Evolutionary conservation across 352 stramenopile genomes (phyloP).

Genomic region (Globisporangium nunn): DNA sequence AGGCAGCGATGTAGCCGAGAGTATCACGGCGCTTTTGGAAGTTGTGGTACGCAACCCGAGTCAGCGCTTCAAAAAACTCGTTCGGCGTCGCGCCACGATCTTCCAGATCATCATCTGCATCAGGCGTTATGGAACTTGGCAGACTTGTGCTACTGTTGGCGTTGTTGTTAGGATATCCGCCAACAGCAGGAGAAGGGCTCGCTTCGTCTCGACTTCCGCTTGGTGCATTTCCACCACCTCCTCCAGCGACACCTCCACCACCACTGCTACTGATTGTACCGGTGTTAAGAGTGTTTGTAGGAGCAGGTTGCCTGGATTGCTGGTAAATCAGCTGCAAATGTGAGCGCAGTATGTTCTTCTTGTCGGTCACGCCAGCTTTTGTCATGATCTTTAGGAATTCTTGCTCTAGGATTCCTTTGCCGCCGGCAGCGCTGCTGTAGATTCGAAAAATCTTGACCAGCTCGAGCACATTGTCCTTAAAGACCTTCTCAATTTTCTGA

Average conservation of each 20-base stretch:
- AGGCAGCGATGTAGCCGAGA: slow-evolving; percentile 22
- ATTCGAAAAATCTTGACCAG: slow-evolving; percentile 79
- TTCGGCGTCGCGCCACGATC: slow-evolving; percentile 65
- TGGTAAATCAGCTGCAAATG: slow-evolving; percentile 73
- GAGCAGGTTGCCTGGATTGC: slow-evolving; percentile 30
- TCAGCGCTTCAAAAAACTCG: slow-evolving; percentile 76
- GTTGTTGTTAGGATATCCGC: neutral
- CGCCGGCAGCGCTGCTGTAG: slow-evolving; percentile 53
- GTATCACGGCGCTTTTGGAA: slow-evolving; percentile 57
- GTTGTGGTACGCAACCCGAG: slow-evolving; percentile 61
- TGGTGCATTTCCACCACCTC: slow-evolving; percentile 11
- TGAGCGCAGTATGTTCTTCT: slow-evolving; percentile 74
- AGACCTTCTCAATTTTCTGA: slow-evolving; percentile 48
- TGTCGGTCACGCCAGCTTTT: slow-evolving; percentile 63
- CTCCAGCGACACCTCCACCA: neutral
- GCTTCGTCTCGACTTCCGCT: slow-evolving; percentile 4
- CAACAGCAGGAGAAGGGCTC: neutral
- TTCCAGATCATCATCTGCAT: slow-evolving; percentile 38
- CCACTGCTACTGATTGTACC: neutral
- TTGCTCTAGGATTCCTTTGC: slow-evolving; percentile 69
- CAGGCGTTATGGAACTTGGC: slow-evolving; percentile 1
- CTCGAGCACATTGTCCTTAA: slow-evolving; percentile 68
- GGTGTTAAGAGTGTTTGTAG: neutral
- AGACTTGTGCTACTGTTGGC: neutral
- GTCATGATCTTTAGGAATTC: slow-evolving; percentile 84